Evolutionary conservation across 176 grass and related monocot species (phyloP).

Genomic region (Saccharum officinarum): DNA sequence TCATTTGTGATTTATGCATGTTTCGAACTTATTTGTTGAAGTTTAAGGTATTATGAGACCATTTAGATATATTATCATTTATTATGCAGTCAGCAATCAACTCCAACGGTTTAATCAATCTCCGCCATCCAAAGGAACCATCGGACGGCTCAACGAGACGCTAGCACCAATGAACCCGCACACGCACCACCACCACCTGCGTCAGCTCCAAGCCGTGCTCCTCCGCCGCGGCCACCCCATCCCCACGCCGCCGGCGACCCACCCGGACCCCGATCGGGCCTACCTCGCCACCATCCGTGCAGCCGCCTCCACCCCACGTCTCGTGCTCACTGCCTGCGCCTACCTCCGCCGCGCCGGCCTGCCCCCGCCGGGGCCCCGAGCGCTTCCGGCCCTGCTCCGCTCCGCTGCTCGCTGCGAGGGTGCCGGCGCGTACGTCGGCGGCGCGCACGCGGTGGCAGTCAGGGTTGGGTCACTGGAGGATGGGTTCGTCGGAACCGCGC

Average conservation of each 20-base stretch:
- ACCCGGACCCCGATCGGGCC: slow-evolving; percentile 42
- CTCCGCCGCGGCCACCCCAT: slow-evolving; percentile 51
- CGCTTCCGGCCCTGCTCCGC: slow-evolving; percentile 60
- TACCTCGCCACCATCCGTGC: slow-evolving; percentile 36
- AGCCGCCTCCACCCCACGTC: background rate
- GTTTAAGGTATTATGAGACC: too few relatives aligned
- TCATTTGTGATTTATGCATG: too few relatives aligned
- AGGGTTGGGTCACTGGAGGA: slow-evolving; percentile 54
- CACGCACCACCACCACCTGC: slow-evolving; percentile 29
- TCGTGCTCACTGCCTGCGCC: slow-evolving; percentile 46
- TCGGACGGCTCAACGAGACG: background rate
- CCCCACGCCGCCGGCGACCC: slow-evolving; percentile 6
- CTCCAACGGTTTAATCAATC: too few relatives aligned
- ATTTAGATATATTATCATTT: too few relatives aligned
- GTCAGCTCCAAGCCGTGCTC: slow-evolving; percentile 71
- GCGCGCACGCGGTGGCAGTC: slow-evolving; percentile 47
- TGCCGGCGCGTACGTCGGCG: background rate
- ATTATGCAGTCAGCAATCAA: too few relatives aligned
- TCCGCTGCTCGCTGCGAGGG: slow-evolving; percentile 5
- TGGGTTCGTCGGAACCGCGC: slow-evolving; percentile 66
- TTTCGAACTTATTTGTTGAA: too few relatives aligned
- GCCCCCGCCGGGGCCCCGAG: slow-evolving; percentile 43
- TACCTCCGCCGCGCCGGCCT: slow-evolving; percentile 49
- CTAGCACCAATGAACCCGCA: slow-evolving; percentile 1
- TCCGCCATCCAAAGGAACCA: background rate